phyloP scores from a whole-genome alignment of 768 basidiomycete species.

The Suillus lakei region DNA sequence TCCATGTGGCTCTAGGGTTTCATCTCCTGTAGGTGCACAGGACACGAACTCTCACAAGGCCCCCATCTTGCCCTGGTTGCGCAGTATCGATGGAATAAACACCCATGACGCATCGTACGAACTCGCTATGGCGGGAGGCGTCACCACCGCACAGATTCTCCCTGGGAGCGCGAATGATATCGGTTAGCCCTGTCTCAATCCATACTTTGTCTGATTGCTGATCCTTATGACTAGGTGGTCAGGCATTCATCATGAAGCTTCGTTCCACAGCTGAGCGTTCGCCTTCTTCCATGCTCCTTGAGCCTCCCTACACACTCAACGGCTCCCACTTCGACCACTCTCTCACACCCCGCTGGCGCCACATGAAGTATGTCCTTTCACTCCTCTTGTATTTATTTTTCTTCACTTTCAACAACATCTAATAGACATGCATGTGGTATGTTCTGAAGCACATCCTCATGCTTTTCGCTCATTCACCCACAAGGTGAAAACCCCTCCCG shows the following conservation, averaged over 20 bases:
- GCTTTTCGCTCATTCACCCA: neutral
- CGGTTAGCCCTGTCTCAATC: slow-evolving; percentile 22
- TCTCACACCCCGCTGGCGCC: slow-evolving; percentile 30
- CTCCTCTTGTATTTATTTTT: neutral
- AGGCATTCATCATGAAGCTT: slow-evolving; percentile 56
- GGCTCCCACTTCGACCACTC: slow-evolving; percentile 21
- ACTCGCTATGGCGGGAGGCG: slow-evolving; percentile 47
- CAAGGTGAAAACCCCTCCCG: slow-evolving; percentile 40
- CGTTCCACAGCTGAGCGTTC: slow-evolving; percentile 52
- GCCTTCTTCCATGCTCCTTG: slow-evolving; percentile 51
- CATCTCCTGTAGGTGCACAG: slow-evolving; percentile 39
- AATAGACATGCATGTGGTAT: slow-evolving; percentile 49
- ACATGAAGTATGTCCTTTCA: slow-evolving; percentile 29
- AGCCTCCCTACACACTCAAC: slow-evolving; percentile 51
- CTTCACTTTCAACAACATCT: neutral
- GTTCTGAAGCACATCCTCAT: slow-evolving; percentile 3
- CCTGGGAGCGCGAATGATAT: slow-evolving; percentile 47
- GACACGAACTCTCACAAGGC: slow-evolving; percentile 63
- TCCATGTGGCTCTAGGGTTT: slow-evolving; percentile 14
- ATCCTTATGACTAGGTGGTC: slow-evolving; percentile 42
- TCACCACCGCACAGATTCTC: slow-evolving; percentile 51
- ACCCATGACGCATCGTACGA: slow-evolving; percentile 48
- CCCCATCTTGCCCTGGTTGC: slow-evolving; percentile 69
- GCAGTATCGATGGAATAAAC: slow-evolving; percentile 50
- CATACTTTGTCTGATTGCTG: neutral